Percentiles rank a stretch among this genome's conserved stretches.
phyloP scores from a whole-genome alignment of 2,329 filamentous ascomycete species.

The Macrophomina pseudophaseolina region DNA sequence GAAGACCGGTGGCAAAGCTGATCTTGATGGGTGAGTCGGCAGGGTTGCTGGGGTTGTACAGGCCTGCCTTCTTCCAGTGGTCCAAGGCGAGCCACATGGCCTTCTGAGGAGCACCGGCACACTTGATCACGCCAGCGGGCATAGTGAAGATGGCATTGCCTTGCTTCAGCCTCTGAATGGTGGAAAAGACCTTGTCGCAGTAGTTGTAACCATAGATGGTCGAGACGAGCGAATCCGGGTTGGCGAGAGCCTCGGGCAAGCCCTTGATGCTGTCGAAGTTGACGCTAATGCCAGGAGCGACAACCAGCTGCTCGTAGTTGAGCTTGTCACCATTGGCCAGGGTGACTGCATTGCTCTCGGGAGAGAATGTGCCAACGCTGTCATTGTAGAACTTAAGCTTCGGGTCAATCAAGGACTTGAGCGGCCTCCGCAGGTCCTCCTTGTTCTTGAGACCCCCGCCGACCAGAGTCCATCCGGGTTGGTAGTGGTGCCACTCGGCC shows the following conservation, averaged over 20 bases:
- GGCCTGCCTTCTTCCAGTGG: slow-evolving; percentile 42
- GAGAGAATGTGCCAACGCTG: slow-evolving; percentile 56
- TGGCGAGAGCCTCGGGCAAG: slow-evolving; percentile 42
- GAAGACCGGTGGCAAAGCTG: slow-evolving; percentile 46
- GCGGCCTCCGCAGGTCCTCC: slow-evolving; percentile 59
- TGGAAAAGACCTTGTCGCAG: slow-evolving; percentile 45
- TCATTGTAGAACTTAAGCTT: slow-evolving; percentile 66
- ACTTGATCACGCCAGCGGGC: slow-evolving; percentile 46
- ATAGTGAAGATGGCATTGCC: slow-evolving; percentile 47
- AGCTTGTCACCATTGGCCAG: slow-evolving; percentile 62
- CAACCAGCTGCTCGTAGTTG: slow-evolving; percentile 68
- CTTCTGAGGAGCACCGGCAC: slow-evolving; percentile 48
- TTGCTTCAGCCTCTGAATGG: slow-evolving; percentile 39
- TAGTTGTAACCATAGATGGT: slow-evolving; percentile 46
- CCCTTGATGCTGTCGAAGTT: slow-evolving; percentile 40
- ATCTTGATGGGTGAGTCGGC: slow-evolving; percentile 41
- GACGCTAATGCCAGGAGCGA: slow-evolving; percentile 55
- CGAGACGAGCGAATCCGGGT: slow-evolving; percentile 41
- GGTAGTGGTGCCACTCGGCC: slow-evolving; percentile 68
- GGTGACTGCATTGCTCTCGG: slow-evolving; percentile 62
- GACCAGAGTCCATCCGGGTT: slow-evolving; percentile 73
- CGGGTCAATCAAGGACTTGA: slow-evolving; percentile 60
- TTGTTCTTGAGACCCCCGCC: slow-evolving; percentile 69
- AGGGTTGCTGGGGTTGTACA: slow-evolving; percentile 38
- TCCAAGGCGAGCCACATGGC: slow-evolving; percentile 50